phyloP scores from a whole-genome alignment of 805 yeast species.

The Sugiyamaella lignohabitans region DNA sequence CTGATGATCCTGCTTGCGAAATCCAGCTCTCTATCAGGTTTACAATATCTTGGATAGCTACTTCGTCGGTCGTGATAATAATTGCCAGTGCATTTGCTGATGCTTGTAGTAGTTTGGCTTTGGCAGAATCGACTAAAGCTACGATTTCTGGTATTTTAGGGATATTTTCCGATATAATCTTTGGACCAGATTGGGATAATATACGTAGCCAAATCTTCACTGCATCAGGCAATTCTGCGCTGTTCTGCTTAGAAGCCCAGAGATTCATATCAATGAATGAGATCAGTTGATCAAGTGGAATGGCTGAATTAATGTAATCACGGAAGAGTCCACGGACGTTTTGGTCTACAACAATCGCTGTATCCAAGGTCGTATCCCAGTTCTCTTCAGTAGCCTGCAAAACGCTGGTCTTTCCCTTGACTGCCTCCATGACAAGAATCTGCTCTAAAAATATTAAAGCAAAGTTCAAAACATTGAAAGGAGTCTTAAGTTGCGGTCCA shows the following conservation, averaged over 20 bases:
- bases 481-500: slow-evolving; percentile 1
- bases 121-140: slow-evolving; percentile 7
- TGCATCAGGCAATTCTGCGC: slow-evolving; percentile 6
- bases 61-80: slow-evolving; percentile 12
- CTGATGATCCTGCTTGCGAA: too few species aligned
- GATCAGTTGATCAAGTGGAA: slow-evolving; percentile 11
- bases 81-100: slow-evolving; percentile 43
- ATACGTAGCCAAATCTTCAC: slow-evolving; percentile 17
- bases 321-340: slow-evolving; percentile 36
- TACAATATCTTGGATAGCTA: not conserved
- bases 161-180: slow-evolving; percentile 7
- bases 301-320: slow-evolving; percentile 18
- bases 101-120: slow-evolving; percentile 22
- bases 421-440: slow-evolving; percentile 59
- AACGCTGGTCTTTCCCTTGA: slow-evolving; percentile 45
- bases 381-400: slow-evolving; percentile 57
- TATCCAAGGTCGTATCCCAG: slow-evolving; percentile 65
- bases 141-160: not conserved
- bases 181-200: slow-evolving; percentile 19
- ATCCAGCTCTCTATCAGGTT: slow-evolving; percentile 3
- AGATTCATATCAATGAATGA: slow-evolving; percentile 33
- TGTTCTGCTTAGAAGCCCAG: slow-evolving; percentile 27
- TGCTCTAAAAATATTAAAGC: slow-evolving; percentile 52
- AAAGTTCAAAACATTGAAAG: slow-evolving; percentile 20
- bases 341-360: slow-evolving; percentile 58